These are phyloP conservation scores for Oryza glumipatula DNA, from an alignment of 176 grass and related monocot species.

Conservation along the genomic window DNA sequence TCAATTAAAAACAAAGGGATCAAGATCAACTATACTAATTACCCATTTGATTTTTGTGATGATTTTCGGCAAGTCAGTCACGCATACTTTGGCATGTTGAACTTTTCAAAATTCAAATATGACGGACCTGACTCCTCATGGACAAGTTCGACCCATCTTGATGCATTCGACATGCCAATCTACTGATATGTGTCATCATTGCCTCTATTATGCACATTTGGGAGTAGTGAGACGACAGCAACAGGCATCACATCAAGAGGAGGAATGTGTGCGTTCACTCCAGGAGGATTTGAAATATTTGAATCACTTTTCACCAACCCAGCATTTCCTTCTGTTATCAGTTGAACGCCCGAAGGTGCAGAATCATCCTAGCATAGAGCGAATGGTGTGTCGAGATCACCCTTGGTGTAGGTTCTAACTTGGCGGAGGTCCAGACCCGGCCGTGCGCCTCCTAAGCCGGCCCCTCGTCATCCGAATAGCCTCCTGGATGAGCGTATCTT, in stretches of 20 bases:
- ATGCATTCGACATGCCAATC: background rate
- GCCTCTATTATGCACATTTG: background rate
- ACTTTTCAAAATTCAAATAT: too few species aligned
- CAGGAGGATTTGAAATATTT: background rate
- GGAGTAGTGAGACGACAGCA: background rate
- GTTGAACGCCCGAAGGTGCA: background rate
- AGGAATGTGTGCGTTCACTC: background rate
- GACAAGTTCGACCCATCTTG: background rate
- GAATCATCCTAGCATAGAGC: background rate
- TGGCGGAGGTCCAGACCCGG: constrained; percentile 32
- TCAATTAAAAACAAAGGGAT: background rate
- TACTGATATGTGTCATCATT: too few species aligned
- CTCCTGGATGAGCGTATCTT: constrained; percentile 53
- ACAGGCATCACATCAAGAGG: background rate
- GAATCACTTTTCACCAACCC: background rate
- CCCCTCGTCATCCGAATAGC: constrained; percentile 43
- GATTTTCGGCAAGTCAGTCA: too few species aligned
- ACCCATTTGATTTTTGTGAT: too few species aligned
- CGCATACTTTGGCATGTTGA: too few species aligned
- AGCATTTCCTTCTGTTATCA: background rate
- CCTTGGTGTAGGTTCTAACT: constrained; percentile 2
- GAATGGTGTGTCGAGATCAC: background rate
- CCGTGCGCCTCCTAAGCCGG: constrained; percentile 57
- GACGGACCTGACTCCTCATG: background rate
- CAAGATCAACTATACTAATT: background rate